Percentiles rank a stretch among this genome's conserved stretches.
Conservation (phyloP, 2,329 filamentous ascomycete species). For the Diaporthe destruens region DNA sequence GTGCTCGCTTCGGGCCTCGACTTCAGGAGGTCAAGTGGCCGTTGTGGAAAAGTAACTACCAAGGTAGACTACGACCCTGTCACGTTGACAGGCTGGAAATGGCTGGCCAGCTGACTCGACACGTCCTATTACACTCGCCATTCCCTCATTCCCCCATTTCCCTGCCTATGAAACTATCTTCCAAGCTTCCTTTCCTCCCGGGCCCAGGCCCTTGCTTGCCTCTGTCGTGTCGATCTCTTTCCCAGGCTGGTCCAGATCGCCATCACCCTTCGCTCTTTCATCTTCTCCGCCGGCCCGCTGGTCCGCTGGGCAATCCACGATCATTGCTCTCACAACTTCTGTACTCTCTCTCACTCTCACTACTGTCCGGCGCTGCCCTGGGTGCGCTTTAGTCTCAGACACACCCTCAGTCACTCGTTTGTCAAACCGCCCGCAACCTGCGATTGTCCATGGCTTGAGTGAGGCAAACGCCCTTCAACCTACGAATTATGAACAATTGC, state of each 20-base stretch:
- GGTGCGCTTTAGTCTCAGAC: conserved; percentile 25
- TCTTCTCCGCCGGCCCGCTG: no score
- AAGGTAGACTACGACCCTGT: no score
- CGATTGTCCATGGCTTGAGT: conserved; percentile 19
- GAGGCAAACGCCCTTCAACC: conserved; percentile 10
- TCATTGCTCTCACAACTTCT: conserved; percentile 1
- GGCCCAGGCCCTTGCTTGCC: conserved; percentile 33
- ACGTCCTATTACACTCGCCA: conserved; percentile 7
- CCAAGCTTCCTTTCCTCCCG: conserved; percentile 13
- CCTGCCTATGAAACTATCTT: conserved; percentile 22
- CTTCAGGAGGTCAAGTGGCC: conserved; percentile 22
- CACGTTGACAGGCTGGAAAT: conserved; percentile 10
- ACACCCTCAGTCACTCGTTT: conserved; percentile 30
- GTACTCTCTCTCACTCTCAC: no score
- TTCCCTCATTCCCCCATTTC: neutral
- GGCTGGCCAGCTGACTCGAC: conserved; percentile 38
- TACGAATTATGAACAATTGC: conserved; percentile 24
- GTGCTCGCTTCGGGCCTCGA: no score
- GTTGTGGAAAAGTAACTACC: no score
- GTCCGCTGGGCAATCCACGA: neutral
- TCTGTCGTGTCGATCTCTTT: conserved; percentile 26
- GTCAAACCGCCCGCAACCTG: neutral
- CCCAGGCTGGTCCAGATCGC: conserved; percentile 14
- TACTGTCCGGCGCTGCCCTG: conserved; percentile 19
- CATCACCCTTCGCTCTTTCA: conserved; percentile 15